Conservation (phyloP, 495 filamentous ascomycete species). For the Achaetomiella virescens region DNA sequence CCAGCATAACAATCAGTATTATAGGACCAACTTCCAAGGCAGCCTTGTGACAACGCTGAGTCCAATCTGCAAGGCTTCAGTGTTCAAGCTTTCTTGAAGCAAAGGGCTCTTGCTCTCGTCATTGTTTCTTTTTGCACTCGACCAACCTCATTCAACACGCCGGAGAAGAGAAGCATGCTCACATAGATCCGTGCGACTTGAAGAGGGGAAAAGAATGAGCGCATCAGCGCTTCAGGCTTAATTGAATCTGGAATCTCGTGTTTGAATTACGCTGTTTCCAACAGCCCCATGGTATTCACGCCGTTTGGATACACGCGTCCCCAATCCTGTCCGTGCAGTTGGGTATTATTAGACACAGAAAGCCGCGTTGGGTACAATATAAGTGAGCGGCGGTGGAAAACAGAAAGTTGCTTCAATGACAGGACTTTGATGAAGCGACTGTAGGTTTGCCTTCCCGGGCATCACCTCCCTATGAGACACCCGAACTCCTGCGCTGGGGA, state of each 20-base stretch:
- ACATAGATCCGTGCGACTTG: too few species aligned
- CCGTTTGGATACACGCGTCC: too few species aligned
- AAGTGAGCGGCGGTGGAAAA: conserved; percentile 1
- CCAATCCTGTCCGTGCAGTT: too few species aligned
- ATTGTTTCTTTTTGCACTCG: too few species aligned
- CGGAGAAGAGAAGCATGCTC: too few species aligned
- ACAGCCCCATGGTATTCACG: too few species aligned
- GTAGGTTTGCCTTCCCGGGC: neutral
- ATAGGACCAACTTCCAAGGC: conserved; percentile 4
- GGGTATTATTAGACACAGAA: conserved; percentile 3
- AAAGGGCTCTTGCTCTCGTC: neutral
- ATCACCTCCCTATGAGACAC: neutral
- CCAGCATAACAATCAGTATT: neutral
- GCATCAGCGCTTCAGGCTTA: too few species aligned
- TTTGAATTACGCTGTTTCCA: too few species aligned
- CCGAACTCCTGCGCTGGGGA: neutral
- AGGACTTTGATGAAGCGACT: neutral
- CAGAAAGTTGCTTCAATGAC: neutral
- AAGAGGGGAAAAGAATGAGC: too few species aligned
- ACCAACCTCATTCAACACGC: too few species aligned
- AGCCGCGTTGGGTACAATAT: neutral
- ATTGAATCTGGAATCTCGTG: too few species aligned
- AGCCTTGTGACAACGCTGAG: neutral
- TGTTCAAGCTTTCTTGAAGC: neutral
- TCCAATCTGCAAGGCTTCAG: neutral